Evolutionary conservation across 2,329 filamentous ascomycete genomes (phyloP).

Genomic region (Colletotrichum siamense): DNA sequence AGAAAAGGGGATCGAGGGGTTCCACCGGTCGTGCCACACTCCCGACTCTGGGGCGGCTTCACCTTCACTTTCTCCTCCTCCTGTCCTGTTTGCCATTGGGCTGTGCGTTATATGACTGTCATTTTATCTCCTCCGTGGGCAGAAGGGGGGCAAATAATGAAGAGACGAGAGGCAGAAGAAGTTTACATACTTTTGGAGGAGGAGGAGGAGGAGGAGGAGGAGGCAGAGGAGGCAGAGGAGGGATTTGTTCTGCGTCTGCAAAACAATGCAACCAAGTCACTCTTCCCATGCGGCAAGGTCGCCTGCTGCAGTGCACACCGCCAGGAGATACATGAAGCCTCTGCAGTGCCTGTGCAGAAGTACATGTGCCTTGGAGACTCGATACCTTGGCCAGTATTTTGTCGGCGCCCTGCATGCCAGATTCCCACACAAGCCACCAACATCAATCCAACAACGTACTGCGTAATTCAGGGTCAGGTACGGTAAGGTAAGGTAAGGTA

Average conservation of each 20-base stretch:
- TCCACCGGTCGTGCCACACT: conserved; percentile 14
- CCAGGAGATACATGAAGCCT: not conserved
- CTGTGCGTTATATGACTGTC: not conserved
- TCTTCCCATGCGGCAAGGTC: not conserved
- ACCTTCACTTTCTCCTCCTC: not conserved
- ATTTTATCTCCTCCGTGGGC: not conserved
- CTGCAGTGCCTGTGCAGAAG: not conserved
- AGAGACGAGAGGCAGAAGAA: not conserved
- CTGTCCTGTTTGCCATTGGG: not conserved
- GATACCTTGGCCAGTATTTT: not conserved
- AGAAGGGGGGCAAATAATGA: not conserved
- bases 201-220: not conserved
- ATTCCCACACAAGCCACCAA: not conserved
- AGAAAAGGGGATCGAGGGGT: not conserved
- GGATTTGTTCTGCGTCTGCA: not conserved
- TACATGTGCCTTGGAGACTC: not conserved
- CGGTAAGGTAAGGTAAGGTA: too few relatives aligned
- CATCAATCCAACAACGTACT: not conserved
- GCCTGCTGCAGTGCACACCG: not conserved
- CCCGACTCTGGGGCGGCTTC: not conserved
- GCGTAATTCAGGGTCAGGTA: not conserved
- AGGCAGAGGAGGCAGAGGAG: not conserved
- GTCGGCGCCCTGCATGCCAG: not conserved
- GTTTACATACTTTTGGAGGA: not conserved
- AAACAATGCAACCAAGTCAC: not conserved